Conservation (phyloP, 306 rosid genomes). For the Malus asiatica region DNA sequence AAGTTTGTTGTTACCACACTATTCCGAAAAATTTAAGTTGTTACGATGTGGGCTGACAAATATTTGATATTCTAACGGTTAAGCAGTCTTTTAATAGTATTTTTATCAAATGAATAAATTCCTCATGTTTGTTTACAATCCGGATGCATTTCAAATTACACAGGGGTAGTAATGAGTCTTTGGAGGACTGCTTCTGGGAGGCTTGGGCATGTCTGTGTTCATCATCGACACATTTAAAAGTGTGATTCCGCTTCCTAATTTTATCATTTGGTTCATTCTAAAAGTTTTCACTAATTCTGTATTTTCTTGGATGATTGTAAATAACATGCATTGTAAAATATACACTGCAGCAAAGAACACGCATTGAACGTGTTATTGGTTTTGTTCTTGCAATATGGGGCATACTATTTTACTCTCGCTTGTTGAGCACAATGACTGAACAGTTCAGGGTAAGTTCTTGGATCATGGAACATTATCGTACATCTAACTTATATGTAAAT, state of each 20-base stretch:
- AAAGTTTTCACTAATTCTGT: neutral
- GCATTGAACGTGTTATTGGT: conserved; percentile 90
- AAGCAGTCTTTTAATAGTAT: neutral
- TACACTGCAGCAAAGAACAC: conserved; percentile 62
- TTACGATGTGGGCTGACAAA: neutral
- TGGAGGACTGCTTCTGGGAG: conserved; percentile 98
- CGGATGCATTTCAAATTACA: conserved; percentile 18
- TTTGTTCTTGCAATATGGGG: conserved; percentile 97
- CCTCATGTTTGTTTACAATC: conserved; percentile 27
- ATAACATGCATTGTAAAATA: conserved; percentile 15
- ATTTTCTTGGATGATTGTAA: conserved; percentile 9
- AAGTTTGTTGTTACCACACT: neutral
- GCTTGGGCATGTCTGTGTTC: conserved; percentile 97
- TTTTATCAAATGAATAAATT: neutral
- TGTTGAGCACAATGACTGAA: conserved; percentile 91
- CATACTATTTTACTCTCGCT: conserved; percentile 80
- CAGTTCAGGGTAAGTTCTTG: conserved; percentile 75
- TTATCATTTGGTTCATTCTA: conserved; percentile 4
- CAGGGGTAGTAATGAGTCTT: conserved; percentile 52
- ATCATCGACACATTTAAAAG: conserved; percentile 82
- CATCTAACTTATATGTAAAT: conserved; percentile 1
- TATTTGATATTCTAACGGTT: no score
- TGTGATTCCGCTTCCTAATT: conserved; percentile 28
- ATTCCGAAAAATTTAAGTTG: neutral
- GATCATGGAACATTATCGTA: conserved; percentile 6